Evolutionary conservation across 345 rosid species (phyloP).

Genomic region (Linum trigynum): DNA sequence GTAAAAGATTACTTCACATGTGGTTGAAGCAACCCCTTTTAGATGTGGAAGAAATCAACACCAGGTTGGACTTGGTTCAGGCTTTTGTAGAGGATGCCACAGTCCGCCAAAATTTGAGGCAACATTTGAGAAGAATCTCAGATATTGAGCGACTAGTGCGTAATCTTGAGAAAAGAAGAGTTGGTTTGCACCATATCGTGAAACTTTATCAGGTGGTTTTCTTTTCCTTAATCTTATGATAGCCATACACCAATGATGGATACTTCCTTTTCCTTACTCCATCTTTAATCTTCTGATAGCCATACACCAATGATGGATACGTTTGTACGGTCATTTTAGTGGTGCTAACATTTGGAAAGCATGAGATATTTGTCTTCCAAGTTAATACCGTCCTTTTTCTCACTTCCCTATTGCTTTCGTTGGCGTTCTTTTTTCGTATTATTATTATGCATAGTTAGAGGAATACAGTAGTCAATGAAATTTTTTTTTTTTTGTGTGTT

Average conservation of each 20-base stretch:
- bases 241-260: background rate
- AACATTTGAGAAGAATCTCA: conserved; percentile 81
- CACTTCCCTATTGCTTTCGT: background rate
- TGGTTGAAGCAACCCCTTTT: conserved; percentile 95
- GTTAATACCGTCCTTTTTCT: background rate
- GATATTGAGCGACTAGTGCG: conserved; percentile 69
- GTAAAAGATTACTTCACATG: conserved; percentile 80
- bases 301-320: background rate
- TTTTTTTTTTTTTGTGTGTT: background rate
- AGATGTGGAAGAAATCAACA: conserved; percentile 62
- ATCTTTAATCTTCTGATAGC: background rate
- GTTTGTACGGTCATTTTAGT: background rate
- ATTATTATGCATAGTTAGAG: background rate
- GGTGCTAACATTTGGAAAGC: background rate
- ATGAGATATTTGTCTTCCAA: background rate
- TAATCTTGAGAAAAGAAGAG: conserved; percentile 59
- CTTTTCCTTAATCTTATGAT: background rate
- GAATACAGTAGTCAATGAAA: background rate
- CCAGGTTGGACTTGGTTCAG: conserved; percentile 79
- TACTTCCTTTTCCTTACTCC: background rate
- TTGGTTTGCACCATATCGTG: conserved; percentile 78
- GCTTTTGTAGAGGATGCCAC: conserved; percentile 85
- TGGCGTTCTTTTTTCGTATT: background rate
- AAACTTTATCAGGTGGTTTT: conserved; percentile 78
- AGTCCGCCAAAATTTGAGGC: conserved; percentile 83